phyloP scores from a whole-genome alignment of 768 basidiomycete genomes.

The Trametopsis cervina region DNA sequence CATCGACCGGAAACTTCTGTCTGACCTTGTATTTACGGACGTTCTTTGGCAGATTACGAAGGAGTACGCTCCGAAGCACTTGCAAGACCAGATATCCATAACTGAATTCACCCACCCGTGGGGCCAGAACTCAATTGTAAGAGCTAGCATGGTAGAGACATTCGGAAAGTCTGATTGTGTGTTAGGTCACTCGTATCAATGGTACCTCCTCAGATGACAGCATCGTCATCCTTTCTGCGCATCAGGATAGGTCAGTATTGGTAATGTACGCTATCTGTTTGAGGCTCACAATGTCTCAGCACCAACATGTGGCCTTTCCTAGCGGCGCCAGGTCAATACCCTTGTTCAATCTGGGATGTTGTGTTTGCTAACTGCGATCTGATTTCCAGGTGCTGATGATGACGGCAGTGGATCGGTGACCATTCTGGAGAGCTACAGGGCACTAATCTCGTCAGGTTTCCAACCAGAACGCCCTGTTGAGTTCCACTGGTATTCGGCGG shows the following conservation, averaged over 20 bases:
- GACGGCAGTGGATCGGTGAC: constrained; percentile 61
- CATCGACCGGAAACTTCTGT: background rate
- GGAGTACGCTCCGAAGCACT: constrained; percentile 48
- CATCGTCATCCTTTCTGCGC: constrained; percentile 68
- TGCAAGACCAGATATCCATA: constrained; percentile 53
- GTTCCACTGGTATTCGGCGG: constrained; percentile 83
- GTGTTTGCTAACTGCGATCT: constrained; percentile 22
- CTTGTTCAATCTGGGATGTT: constrained; percentile 8
- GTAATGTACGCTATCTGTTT: constrained; percentile 6
- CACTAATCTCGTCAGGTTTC: constrained; percentile 62
- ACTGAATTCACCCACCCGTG: constrained; percentile 74
- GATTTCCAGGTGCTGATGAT: constrained; percentile 58
- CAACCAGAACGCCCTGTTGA: constrained; percentile 59
- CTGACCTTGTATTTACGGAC: constrained; percentile 4
- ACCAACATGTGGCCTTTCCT: constrained; percentile 76
- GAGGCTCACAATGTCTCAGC: constrained; percentile 27
- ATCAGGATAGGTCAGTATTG: constrained; percentile 75
- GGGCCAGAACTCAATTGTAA: constrained; percentile 77
- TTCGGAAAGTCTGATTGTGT: constrained; percentile 7
- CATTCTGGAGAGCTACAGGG: constrained; percentile 74
- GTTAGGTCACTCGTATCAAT: constrained; percentile 68
- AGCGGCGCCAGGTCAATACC: constrained; percentile 59
- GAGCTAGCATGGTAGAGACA: constrained; percentile 17
- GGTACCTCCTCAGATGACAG: constrained; percentile 62
- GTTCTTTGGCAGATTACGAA: constrained; percentile 47